phyloP scores from a whole-genome alignment of 257 asterid genomes.

The Solanum verrucosum region DNA sequence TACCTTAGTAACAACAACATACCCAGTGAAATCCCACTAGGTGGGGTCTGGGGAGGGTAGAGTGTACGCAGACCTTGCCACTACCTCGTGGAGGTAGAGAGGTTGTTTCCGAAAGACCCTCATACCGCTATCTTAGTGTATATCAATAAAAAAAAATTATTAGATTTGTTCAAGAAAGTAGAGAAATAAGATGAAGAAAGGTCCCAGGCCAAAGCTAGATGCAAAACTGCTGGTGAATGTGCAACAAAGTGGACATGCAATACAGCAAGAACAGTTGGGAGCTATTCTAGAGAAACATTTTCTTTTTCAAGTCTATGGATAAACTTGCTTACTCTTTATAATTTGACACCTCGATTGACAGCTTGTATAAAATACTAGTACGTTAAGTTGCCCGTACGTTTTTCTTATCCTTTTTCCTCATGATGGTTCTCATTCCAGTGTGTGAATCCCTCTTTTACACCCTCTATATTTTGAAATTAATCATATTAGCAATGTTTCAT shows the following conservation, averaged over 20 bases:
- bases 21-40: too few relatives aligned
- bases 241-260: background rate
- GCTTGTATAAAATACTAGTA: background rate
- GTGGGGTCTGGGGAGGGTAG: too few relatives aligned
- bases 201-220: background rate
- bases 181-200: background rate
- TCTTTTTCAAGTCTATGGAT: background rate
- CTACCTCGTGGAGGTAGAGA: too few relatives aligned
- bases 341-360: background rate
- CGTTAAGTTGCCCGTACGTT: background rate
- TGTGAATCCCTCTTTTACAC: background rate
- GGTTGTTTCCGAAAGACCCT: too few relatives aligned
- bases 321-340: background rate
- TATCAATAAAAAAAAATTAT: background rate
- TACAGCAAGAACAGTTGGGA: background rate
- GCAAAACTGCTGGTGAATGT: background rate
- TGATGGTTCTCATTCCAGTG: background rate
- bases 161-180: background rate
- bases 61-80: too few relatives aligned
- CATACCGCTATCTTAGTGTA: background rate
- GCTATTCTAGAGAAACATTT: background rate
- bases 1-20: background rate
- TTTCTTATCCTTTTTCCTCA: background rate
- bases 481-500: background rate
- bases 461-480: background rate